Base-by-base conservation (phyloP, 257 asterid species). In the Ilex aquifolium region DNA sequence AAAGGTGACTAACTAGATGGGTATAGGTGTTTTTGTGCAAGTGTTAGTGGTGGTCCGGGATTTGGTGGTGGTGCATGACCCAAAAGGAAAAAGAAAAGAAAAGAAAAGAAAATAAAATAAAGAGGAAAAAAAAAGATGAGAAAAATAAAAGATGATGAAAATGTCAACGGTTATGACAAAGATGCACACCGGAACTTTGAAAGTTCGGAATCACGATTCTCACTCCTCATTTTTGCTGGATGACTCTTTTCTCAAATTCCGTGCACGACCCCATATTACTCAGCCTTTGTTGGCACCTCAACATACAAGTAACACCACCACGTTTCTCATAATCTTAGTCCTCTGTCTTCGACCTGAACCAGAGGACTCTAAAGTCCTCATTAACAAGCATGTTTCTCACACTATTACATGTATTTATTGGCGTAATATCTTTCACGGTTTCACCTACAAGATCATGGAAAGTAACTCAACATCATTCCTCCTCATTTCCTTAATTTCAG, bases 41-140 rank as follows among this genome's bases (percentile, higher is more conserved):
- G 50, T 60, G 59, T 21, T 71, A 76, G 84, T 80, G 92, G 92
- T 82, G 92, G 92, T 85, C 92, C 87, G 58, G 56, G 17, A 59
- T 56, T 64, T 72, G 57, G 77, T 67, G 74, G 76, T 59, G 63
- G 55, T 74, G 60, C 53, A 56, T 49, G 51, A 53, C 50, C 46
- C 64, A 63, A 69, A 74, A 74, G 39, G 17, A 58, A 77, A 63
- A 69, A 59, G 29, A 16, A 64, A 54, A 53, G 44, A 46, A 66
- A 31, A 36, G 27, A 44, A 58, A 66, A 66, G 17, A 55, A 16
- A 31, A 36, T 16, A 44, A 58, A 66, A 66, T n/a, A 55, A 16
- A 6, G 50, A 72, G 54, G 15, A 14, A 60, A 48, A 65, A 61
- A 53, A 2, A 52, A 50, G 32, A 65, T 16, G 49, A 50, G 66